Percentiles rank a stretch among this genome's conserved stretches.
Evolutionary conservation across 352 stramenopile species (phyloP).

Genomic region (Phytophthora cryptogea): DNA sequence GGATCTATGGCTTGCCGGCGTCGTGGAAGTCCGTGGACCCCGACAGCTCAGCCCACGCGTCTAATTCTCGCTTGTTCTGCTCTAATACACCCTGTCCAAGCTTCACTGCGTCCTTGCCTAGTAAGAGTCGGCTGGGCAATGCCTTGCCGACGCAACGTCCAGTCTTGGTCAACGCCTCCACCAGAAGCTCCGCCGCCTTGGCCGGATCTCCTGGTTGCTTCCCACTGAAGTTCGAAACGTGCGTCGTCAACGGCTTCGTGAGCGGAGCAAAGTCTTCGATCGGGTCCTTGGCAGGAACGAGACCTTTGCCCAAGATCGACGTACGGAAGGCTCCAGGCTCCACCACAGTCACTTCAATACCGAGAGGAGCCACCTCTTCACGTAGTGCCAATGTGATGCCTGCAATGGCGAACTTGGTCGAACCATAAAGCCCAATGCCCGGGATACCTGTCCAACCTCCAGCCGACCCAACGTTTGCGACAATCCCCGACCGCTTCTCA

Average conservation of each 20-base stretch:
- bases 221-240: constrained; percentile 32
- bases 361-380: constrained; percentile 36
- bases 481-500: constrained; percentile 31
- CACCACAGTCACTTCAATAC: constrained; percentile 47
- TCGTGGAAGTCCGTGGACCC: constrained; percentile 32
- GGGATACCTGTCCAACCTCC: constrained; percentile 37
- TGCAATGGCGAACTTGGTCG: constrained; percentile 49
- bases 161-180: constrained; percentile 45
- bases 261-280: constrained; percentile 35
- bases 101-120: constrained; percentile 35
- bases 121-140: constrained; percentile 30
- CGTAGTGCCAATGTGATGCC: constrained; percentile 40
- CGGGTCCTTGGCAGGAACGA: constrained; percentile 19
- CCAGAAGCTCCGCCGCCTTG: constrained; percentile 34
- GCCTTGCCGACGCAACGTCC: constrained; percentile 31
- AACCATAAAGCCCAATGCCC: constrained; percentile 39
- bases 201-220: constrained; percentile 43
- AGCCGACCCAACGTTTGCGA: constrained; percentile 50
- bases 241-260: constrained; percentile 32
- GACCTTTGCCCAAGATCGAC: constrained; percentile 32
- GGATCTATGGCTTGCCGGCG: constrained; percentile 14
- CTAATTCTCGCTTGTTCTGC: constrained; percentile 26
- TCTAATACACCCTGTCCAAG: constrained; percentile 26
- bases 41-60: constrained; percentile 30
- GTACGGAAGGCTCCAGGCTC: constrained; percentile 48